Conservation (phyloP, 257 asterid genomes). For the Anisodus acutangulus region DNA sequence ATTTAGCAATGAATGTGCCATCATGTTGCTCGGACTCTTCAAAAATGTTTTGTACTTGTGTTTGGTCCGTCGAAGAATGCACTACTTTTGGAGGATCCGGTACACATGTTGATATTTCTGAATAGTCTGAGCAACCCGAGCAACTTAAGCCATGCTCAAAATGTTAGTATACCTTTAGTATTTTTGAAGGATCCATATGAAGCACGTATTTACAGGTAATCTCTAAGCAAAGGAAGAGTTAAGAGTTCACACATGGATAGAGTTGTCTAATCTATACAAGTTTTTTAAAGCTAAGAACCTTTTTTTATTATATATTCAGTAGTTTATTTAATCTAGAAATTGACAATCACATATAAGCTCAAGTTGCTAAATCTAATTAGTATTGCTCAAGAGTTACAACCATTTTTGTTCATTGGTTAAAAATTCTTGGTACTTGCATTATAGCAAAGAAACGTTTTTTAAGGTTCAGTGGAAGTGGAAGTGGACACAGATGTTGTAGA, state of each 20-base stretch:
- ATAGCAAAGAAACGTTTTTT: neutral
- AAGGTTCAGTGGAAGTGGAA: neutral
- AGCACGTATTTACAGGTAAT: too few species aligned
- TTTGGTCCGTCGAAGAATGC: neutral
- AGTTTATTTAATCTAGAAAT: neutral
- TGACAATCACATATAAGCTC: neutral
- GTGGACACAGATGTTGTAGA: constrained; percentile 2
- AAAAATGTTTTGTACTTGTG: neutral
- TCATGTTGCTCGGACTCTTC: neutral
- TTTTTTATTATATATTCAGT: too few species aligned
- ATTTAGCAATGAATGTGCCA: neutral
- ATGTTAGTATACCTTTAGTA: neutral
- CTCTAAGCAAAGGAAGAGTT: too few species aligned
- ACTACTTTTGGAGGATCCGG: neutral
- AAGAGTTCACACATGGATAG: neutral
- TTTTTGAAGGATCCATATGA: neutral
- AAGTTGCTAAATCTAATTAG: constrained; percentile 5
- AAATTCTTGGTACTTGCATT: neutral
- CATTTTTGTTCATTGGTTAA: neutral
- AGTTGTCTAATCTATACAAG: neutral
- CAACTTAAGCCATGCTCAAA: neutral
- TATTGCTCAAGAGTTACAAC: neutral
- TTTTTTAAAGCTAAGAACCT: too few species aligned
- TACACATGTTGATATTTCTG: neutral
- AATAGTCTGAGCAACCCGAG: neutral